Base-by-base conservation (phyloP, 2,329 filamentous ascomycete species). In the Aspergillus luchuensis region DNA sequence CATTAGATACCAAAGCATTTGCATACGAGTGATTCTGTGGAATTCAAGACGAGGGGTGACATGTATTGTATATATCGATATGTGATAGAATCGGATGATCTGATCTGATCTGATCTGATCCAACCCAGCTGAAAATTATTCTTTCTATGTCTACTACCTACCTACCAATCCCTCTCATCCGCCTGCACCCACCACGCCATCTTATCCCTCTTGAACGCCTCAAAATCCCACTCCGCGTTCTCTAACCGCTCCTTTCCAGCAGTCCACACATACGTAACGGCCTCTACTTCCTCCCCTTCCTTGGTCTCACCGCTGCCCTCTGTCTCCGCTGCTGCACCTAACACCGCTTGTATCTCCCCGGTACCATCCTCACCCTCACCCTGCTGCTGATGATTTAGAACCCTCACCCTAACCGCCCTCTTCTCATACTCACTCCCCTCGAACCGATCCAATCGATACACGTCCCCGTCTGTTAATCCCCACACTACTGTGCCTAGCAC, bases 141-240 rank as follows among this genome's bases (percentile, higher is more conserved):
- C 19, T 21, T 8, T 47, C 45, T 48, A 48, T 48, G 25, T 10
- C 28, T 30, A 30, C 30, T 36, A 5, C 4, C 30, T 23, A 5
- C 4, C 11, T 36, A 73, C 64, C 79, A 79, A 59, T 82, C 79
- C 17, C 74, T 77, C 62, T 81, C 79, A 33, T 73, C 73, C 0
- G 70, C 74, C 11, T 80, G 82, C 61, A 83, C 79, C 87, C 87
- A 89, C 66, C 79, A 78, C 52, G 75, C 71, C 82, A 90, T 80
- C 80, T 92, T 96, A 63, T 95, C 88, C 68, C 82, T 81, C 63
- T 89, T 86, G 73, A 97, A 98, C 64, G 90, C 87, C 51, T 89
- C 87, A 78, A 92, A 95, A 74, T 96, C 91, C 94, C 94, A 98
- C 74, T 97, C 92, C 21, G 80, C 76, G 33, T 85, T 80, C 74